Evolutionary conservation across 257 asterid genomes (phyloP), one percentile per base, ranked within the genome.

Genomic region (Salvia splendens): DNA sequence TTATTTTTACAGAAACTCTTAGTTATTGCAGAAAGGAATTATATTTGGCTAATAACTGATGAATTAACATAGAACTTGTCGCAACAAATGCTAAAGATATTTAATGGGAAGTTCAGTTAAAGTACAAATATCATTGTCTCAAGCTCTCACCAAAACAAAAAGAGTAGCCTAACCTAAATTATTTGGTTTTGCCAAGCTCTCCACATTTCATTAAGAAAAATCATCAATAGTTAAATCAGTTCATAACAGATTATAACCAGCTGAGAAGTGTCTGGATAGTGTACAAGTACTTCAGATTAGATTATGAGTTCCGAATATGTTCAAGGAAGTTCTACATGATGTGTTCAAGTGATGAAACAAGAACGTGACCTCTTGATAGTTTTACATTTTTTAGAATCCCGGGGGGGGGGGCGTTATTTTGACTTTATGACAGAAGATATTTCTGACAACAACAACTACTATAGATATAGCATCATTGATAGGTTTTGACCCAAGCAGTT

Each of bases 191-290:
- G 45, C 30, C 60, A 43, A 64, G 43, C 46, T 45, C 48, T 3
- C 40, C 12, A 1, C 30, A 16, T 11, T 35, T 16, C 53, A 55
- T 32, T 1, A 67, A 52, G 14, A 14, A 9, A 3, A 8, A 11
- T 17, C 56, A 43, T 28, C 14, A 36, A 55, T 49, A 4, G 6
- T 49, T 46, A 56, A n/a, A 38, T 40, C 63, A 65, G 45, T 41
- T 15, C 38, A 42, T 32, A 49, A 17, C 28, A 60, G 60, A 70
- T 35, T 58, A 36, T 65, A 65, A 35, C 33, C 8, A 67, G 28
- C 6, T 33, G 8, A 55, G n/a, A 48, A 66, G 59, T 35, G 57
- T 42, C 51, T n/a, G 3, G 28, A 15, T 2, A 45, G 49, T 4
- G 15, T 12, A n/a, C 6, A 12, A 46, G 50, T 46, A 12, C 50